Conservation (phyloP, 495 filamentous ascomycete species). For the Parathielavia appendiculata region DNA sequence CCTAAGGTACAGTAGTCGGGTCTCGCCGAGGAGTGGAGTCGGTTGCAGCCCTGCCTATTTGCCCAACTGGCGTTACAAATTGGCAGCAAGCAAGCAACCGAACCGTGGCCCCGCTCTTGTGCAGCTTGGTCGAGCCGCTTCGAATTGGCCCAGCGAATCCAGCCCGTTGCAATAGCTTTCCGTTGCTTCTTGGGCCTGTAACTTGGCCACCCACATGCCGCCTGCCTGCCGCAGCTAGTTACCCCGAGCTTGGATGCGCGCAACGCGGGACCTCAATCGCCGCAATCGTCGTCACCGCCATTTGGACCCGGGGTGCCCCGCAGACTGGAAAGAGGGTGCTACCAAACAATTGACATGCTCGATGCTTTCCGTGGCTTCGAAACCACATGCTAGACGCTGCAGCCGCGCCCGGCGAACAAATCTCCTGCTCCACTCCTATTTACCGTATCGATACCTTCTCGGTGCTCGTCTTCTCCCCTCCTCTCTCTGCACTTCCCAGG, state of each 20-base stretch:
- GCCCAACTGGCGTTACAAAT: constrained; percentile 9
- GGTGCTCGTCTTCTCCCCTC: background rate
- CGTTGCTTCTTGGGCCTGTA: background rate
- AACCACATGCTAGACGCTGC: too few species aligned
- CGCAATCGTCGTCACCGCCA: constrained; percentile 37
- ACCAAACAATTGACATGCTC: constrained; percentile 10
- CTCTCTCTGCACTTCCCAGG: background rate
- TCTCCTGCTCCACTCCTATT: background rate
- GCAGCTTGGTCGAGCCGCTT: constrained; percentile 12
- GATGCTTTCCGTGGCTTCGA: background rate
- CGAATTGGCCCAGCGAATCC: constrained; percentile 12
- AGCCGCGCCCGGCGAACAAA: too few species aligned
- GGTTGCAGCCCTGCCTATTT: constrained; percentile 1
- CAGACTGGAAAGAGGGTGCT: background rate
- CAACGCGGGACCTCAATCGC: constrained; percentile 4
- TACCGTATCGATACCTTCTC: background rate
- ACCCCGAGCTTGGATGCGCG: background rate
- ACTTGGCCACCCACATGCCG: constrained; percentile 5
- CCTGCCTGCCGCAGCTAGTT: constrained; percentile 3
- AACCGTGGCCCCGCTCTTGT: constrained; percentile 1
- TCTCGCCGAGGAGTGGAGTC: too few species aligned
- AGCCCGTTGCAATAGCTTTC: background rate
- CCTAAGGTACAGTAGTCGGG: too few species aligned
- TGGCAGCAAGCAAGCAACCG: background rate
- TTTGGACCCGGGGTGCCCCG: constrained; percentile 15